Evolutionary conservation across 148 eudicot genomes (phyloP).

Genomic region (Euryodendron excelsum): DNA sequence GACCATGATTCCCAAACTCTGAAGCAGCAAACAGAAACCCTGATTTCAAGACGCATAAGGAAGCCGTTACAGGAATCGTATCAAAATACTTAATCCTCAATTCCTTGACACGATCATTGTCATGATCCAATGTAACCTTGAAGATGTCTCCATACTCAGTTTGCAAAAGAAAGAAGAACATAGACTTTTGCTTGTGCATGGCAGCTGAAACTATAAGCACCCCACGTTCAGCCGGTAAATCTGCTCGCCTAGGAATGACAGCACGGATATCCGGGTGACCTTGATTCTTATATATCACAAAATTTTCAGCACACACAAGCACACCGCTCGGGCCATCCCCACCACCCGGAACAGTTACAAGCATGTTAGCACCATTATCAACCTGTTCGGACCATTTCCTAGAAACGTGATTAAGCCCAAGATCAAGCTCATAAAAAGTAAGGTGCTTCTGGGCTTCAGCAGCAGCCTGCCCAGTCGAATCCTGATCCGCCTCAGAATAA

Average conservation of each 20-base stretch:
- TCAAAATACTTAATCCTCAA: conserved; percentile 89
- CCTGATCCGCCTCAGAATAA: conserved; percentile 92
- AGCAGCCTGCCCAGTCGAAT: conserved; percentile 82
- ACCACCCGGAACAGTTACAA: conserved; percentile 95
- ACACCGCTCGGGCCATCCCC: conserved; percentile 99
- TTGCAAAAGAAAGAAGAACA: conserved; percentile 91
- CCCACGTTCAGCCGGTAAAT: conserved; percentile 88
- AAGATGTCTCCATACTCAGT: conserved; percentile 94
- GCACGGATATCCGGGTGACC: conserved; percentile 92
- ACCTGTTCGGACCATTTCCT: conserved; percentile 97
- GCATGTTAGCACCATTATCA: conserved; percentile 96
- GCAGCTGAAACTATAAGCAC: conserved; percentile 87
- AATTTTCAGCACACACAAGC: conserved; percentile 96
- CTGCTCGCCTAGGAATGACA: conserved; percentile 85
- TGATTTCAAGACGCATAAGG: conserved; percentile 79
- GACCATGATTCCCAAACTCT: conserved; percentile 93
- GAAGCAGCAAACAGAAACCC: conserved; percentile 96
- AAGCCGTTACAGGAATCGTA: conserved; percentile 82
- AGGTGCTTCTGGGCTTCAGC: conserved; percentile 84
- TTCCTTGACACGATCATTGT: conserved; percentile 72
- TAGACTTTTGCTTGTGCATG: conserved; percentile 83
- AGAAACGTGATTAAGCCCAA: conserved; percentile 95
- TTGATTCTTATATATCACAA: conserved; percentile 91
- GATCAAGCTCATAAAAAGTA: conserved; percentile 94
- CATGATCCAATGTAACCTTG: conserved; percentile 84